Evolutionary conservation across 2,329 filamentous ascomycete species (phyloP).

Genomic region (Trichoderma sp.): DNA sequence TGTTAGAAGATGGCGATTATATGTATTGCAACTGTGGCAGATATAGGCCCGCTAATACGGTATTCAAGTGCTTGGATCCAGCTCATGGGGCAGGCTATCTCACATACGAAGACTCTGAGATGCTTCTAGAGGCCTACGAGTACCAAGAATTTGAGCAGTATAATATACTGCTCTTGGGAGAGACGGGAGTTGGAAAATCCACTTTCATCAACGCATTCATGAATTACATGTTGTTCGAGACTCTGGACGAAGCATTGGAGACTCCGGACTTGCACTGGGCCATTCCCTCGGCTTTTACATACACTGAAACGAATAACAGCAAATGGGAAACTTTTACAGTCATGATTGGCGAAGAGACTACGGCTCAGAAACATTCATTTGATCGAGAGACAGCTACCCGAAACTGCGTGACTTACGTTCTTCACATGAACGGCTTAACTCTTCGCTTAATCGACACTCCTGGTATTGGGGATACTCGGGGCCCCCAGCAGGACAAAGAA

Average conservation of each 20-base stretch:
- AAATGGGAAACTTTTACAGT: not conserved
- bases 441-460: constrained; percentile 8
- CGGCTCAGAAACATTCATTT: not conserved
- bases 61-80: not conserved
- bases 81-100: not conserved
- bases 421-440: not conserved
- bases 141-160: constrained; percentile 33
- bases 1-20: not conserved
- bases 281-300: constrained; percentile 30
- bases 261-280: constrained; percentile 7
- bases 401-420: not conserved
- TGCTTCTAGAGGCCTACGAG: not conserved
- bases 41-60: not conserved
- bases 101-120: not conserved
- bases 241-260: constrained; percentile 43
- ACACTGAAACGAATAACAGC: not conserved
- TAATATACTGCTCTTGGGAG: constrained; percentile 52
- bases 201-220: constrained; percentile 54
- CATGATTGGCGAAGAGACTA: not conserved
- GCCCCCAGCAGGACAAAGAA: not conserved
- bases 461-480: not conserved
- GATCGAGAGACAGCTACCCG: not conserved
- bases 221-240: constrained; percentile 48
- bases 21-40: not conserved
- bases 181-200: constrained; percentile 53